A percentile compares a stretch with the other conserved stretches of the same genome.
Evolutionary conservation across 139 green algal species (phyloP).

Genomic region (Chlorella sp.): DNA sequence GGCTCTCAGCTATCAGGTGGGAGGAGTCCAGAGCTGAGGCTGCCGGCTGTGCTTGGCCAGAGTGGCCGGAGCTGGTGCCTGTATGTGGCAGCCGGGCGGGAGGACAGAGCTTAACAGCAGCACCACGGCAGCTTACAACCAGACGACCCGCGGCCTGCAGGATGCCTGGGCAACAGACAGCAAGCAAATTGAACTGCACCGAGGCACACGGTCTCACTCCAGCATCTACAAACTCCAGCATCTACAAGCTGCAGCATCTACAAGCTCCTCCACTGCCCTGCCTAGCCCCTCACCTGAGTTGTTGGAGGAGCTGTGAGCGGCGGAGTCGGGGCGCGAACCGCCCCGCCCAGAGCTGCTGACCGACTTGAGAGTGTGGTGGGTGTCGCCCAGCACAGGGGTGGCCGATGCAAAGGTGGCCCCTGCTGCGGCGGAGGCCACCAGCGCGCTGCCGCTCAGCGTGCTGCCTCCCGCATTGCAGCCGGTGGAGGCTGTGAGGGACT

Average conservation of each 20-base stretch:
- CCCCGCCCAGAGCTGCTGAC: neutral
- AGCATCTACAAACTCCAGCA: no score
- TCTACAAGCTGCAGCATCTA: no score
- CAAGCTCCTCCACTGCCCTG: no score
- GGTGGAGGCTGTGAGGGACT: neutral
- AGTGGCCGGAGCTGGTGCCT: constrained; percentile 6
- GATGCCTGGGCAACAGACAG: no score
- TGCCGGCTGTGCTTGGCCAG: neutral
- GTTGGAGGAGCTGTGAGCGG: neutral
- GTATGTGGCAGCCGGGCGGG: neutral
- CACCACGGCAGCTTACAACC: no score
- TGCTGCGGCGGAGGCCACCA: no score
- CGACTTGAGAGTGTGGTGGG: neutral
- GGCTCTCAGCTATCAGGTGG: constrained; percentile 22
- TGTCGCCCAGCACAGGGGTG: neutral
- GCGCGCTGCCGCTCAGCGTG: no score
- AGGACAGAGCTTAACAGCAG: neutral
- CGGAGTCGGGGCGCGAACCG: neutral
- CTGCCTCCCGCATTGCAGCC: neutral
- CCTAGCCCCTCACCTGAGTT: neutral
- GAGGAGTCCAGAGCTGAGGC: neutral
- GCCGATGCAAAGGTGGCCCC: neutral
- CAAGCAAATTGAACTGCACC: no score
- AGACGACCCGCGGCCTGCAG: no score
- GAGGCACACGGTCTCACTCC: no score